phyloP scores from a whole-genome alignment of 2,329 filamentous ascomycete species.

The Remersonia thermophila region DNA sequence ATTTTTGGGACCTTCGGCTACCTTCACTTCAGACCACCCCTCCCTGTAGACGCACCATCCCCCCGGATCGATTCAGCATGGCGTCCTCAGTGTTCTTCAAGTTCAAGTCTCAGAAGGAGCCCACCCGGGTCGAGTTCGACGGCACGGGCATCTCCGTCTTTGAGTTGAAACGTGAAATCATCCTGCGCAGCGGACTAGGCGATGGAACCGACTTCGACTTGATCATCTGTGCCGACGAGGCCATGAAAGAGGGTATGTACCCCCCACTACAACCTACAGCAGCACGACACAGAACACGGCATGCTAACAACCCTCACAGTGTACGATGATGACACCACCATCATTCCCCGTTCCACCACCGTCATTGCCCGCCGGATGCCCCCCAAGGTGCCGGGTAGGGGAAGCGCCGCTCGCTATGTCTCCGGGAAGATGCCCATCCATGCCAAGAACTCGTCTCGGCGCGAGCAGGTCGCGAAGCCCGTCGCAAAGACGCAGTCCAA shows the following conservation, averaged over 20 bases:
- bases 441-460: conserved; percentile 66
- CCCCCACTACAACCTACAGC: too few relatives aligned
- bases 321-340: conserved; percentile 96
- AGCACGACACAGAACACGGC: not conserved
- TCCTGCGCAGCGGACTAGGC: conserved; percentile 81
- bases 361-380: conserved; percentile 82
- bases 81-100: conserved; percentile 98
- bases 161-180: conserved; percentile 97
- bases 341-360: conserved; percentile 88
- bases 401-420: conserved; percentile 86
- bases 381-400: conserved; percentile 72
- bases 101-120: conserved; percentile 98
- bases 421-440: conserved; percentile 88
- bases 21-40: too few relatives aligned
- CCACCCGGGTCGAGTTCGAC: conserved; percentile 88
- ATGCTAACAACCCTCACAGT: conserved; percentile 43
- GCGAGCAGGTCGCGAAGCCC: conserved; percentile 49
- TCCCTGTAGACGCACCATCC: conserved; percentile 5
- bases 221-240: conserved; percentile 85
- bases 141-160: conserved; percentile 97
- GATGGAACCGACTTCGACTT: conserved; percentile 96
- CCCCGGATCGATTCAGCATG: conserved; percentile 41
- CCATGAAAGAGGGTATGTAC: conserved; percentile 61
- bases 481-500: conserved; percentile 42
- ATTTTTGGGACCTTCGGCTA: conserved; percentile 1